Conservation (phyloP, 257 asterid genomes). For the Solanum pinnatisectum region DNA sequence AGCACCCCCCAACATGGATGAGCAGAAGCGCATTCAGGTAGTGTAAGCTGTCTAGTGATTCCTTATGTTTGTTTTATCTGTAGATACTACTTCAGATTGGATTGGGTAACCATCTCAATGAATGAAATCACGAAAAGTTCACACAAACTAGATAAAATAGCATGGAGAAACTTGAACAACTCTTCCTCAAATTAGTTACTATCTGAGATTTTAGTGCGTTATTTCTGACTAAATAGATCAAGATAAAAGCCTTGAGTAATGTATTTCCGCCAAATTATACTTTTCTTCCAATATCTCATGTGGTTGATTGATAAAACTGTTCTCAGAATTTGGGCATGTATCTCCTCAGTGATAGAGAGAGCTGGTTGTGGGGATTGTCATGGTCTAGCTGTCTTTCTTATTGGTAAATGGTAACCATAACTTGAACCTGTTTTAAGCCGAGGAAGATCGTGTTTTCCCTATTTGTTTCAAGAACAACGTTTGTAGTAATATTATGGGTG, state of each 20-base stretch:
- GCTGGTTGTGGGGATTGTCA: not conserved
- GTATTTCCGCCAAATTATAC: not conserved
- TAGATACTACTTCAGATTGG: not conserved
- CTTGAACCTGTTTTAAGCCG: not conserved
- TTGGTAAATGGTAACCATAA: not conserved
- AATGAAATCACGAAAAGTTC: not conserved
- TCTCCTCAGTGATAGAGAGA: not conserved
- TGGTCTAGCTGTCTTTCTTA: not conserved
- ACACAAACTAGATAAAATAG: not conserved
- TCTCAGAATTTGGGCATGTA: not conserved
- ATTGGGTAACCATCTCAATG: not conserved
- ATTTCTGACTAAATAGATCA: not conserved
- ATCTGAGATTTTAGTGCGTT: not conserved
- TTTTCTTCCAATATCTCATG: not conserved
- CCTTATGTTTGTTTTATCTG: not conserved
- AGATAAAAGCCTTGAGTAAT: not conserved
- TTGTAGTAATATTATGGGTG: not conserved
- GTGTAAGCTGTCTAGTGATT: not conserved
- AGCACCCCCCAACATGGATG: slow-evolving; percentile 7
- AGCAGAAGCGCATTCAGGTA: slow-evolving; percentile 8
- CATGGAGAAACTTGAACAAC: not conserved
- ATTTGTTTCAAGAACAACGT: not conserved
- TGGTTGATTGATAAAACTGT: not conserved
- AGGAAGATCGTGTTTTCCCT: not conserved
- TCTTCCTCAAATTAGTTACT: not conserved